Evolutionary conservation across 441 rosid genomes (phyloP).

Genomic region (Brassica hybrid): DNA sequence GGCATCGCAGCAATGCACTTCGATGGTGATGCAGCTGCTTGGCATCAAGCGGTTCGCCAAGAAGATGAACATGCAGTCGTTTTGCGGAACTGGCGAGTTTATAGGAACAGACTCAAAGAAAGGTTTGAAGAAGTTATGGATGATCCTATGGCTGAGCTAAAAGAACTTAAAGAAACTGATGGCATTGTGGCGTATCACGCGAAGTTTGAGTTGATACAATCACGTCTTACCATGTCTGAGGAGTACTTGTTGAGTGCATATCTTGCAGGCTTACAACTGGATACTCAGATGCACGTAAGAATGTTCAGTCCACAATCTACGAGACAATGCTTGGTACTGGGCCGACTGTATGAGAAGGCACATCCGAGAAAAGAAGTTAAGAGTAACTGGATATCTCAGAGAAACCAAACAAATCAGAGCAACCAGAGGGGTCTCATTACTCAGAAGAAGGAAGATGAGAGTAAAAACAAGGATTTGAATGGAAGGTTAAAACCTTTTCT

Average conservation of each 20-base stretch:
- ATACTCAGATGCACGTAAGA: not conserved
- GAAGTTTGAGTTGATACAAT: not conserved
- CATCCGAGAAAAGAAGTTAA: not conserved
- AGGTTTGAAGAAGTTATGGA: not conserved
- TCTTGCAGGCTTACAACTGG: not conserved
- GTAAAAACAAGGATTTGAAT: not conserved
- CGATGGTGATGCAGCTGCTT: not conserved
- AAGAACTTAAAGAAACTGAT: not conserved
- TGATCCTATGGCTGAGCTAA: not conserved
- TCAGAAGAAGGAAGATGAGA: not conserved
- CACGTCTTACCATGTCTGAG: not conserved
- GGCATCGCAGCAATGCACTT: not conserved
- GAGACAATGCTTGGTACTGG: not conserved
- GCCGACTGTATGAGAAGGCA: not conserved
- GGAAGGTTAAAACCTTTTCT: not conserved
- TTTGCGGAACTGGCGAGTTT: not conserved
- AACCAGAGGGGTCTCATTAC: not conserved
- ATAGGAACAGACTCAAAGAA: not conserved
- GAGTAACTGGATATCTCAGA: not conserved
- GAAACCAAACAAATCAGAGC: not conserved
- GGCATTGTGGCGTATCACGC: not conserved
- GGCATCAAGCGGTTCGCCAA: not conserved
- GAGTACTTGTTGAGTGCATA: not conserved
- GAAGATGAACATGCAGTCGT: not conserved
- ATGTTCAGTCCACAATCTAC: not conserved